Conservation (phyloP, 1,284 basidiomycete genomes). For the Coniophora puteana region DNA sequence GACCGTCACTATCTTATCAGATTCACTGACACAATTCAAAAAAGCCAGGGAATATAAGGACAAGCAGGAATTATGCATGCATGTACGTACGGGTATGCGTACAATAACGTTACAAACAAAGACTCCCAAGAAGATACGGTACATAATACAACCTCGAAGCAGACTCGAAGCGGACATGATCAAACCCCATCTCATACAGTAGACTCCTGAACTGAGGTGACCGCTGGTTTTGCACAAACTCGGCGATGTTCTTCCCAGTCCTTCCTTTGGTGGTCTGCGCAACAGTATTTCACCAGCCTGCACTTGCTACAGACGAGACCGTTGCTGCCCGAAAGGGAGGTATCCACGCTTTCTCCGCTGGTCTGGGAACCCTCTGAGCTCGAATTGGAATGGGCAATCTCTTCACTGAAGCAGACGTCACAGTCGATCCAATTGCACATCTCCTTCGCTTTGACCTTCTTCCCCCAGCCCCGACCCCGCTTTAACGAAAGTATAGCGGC, state of each 20-base stretch:
- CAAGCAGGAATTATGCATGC: no score
- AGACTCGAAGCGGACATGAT: no score
- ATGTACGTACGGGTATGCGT: no score
- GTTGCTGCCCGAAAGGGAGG: slow-evolving; percentile 16
- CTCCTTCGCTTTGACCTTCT: slow-evolving; percentile 44
- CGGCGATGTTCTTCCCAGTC: slow-evolving; percentile 73
- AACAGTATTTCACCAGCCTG: slow-evolving; percentile 71
- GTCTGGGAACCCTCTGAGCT: slow-evolving; percentile 47
- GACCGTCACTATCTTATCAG: no score
- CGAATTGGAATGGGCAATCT: slow-evolving; percentile 26
- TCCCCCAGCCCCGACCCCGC: slow-evolving; percentile 44
- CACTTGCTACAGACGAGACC: slow-evolving; percentile 70
- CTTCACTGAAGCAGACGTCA: slow-evolving; percentile 52
- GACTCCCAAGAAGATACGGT: no score
- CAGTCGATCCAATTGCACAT: slow-evolving; percentile 83
- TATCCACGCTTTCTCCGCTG: slow-evolving; percentile 31
- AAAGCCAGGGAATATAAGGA: no score
- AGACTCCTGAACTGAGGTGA: neutral
- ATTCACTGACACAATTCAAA: no score
- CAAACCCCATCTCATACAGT: neutral
- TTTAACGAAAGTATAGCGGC: slow-evolving; percentile 61
- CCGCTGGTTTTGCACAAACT: slow-evolving; percentile 49
- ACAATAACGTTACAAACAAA: slow-evolving; percentile 3
- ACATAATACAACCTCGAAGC: no score
- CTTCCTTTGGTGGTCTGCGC: slow-evolving; percentile 60